Percentiles rank a stretch among this genome's conserved stretches.
These are phyloP conservation scores for Fusarium longipes DNA, from an alignment of 2,329 filamentous ascomycete species.

Conservation along the genomic window DNA sequence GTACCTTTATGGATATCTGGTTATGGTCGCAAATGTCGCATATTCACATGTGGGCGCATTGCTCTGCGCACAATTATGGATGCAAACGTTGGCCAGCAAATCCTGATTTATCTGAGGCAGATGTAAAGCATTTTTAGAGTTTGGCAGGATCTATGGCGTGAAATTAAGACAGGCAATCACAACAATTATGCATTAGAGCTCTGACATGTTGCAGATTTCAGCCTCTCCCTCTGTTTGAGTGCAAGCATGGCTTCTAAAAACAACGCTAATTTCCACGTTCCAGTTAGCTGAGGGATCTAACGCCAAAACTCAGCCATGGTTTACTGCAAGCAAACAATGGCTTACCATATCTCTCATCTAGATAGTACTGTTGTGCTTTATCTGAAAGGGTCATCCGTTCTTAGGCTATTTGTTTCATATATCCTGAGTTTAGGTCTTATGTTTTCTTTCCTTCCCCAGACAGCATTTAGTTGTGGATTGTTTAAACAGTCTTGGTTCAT, in stretches of 20 bases:
- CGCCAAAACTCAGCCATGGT: background rate
- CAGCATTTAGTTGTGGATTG: background rate
- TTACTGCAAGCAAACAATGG: background rate
- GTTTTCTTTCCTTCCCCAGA: no score
- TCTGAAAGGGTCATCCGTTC: no score
- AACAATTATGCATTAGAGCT: background rate
- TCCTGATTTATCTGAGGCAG: conserved; percentile 19
- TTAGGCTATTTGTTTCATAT: no score
- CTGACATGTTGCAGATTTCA: background rate
- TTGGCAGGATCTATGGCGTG: background rate
- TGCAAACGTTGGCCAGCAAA: background rate
- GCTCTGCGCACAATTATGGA: background rate
- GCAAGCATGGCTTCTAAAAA: background rate
- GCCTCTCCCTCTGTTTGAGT: background rate
- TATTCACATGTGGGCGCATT: background rate
- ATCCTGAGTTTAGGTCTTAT: no score
- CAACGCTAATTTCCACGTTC: background rate
- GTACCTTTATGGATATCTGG: background rate
- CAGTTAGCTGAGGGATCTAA: background rate
- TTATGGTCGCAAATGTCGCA: background rate
- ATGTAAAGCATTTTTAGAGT: conserved; percentile 19
- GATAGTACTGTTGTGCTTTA: background rate
- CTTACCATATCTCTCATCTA: background rate
- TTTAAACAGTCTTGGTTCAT: conserved; percentile 27
- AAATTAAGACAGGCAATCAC: background rate